Evolutionary conservation across 306 rosid species (phyloP).

Genomic region (Vachellia collinsii): DNA sequence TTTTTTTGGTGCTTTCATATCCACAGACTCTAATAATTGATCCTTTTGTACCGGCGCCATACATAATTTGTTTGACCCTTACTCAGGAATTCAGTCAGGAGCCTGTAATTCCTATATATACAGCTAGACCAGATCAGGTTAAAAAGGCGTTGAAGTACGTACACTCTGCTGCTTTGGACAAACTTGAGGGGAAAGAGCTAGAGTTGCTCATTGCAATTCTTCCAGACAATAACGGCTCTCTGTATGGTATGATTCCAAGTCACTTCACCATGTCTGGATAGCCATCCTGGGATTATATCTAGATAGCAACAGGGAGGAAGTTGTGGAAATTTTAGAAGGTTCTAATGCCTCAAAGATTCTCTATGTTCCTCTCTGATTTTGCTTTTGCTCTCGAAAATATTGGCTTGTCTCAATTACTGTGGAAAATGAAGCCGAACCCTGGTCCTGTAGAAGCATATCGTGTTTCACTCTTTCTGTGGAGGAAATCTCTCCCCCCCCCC

Average conservation of each 20-base stretch:
- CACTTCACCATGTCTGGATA: neutral
- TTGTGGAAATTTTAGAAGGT: constrained; percentile 7
- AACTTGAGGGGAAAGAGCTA: constrained; percentile 53
- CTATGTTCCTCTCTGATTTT: neutral
- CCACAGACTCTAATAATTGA: neutral
- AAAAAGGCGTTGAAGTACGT: constrained; percentile 55
- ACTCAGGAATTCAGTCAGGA: constrained; percentile 49
- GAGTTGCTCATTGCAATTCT: constrained; percentile 59
- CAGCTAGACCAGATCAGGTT: constrained; percentile 55
- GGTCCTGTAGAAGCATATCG: too few relatives aligned
- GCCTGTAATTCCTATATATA: constrained; percentile 47
- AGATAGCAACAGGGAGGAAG: neutral
- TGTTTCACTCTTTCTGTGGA: neutral
- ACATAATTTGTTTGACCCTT: neutral
- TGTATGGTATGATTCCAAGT: constrained; percentile 45
- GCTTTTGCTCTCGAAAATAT: too few relatives aligned
- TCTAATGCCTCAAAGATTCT: constrained; percentile 22
- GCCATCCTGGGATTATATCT: constrained; percentile 4
- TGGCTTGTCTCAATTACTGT: too few relatives aligned
- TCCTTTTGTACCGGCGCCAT: neutral
- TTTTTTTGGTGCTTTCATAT: constrained; percentile 13
- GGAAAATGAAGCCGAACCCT: too few relatives aligned
- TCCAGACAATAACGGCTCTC: constrained; percentile 58
- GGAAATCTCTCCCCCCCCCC: neutral
- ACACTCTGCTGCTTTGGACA: constrained; percentile 45